Percentiles rank a stretch among this genome's conserved stretches.
Conservation (phyloP, 1,284 basidiomycete genomes). For the Cutaneotrichosporon mucoides region DNA sequence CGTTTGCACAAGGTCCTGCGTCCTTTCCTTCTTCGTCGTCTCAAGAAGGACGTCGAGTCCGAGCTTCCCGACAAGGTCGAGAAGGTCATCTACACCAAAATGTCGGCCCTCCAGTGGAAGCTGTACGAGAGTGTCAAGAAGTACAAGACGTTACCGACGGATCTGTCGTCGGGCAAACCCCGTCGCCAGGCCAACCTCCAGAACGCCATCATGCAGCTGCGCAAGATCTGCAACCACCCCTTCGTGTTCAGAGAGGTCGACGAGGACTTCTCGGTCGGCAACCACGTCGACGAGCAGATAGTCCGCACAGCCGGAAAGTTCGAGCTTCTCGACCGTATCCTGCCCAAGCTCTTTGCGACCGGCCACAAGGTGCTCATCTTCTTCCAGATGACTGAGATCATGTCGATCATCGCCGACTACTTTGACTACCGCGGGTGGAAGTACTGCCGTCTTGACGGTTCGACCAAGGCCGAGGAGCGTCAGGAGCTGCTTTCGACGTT, state of each 20-base stretch:
- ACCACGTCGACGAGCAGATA: conserved; percentile 74
- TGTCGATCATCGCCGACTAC: conserved; percentile 99
- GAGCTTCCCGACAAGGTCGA: conserved; percentile 99
- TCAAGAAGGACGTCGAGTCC: conserved; percentile 98
- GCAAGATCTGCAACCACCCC: conserved; percentile 98
- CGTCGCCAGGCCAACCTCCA: conserved; percentile 57
- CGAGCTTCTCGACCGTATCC: conserved; percentile 85
- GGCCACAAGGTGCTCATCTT: conserved; percentile 90
- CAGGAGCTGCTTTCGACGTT: conserved; percentile 83
- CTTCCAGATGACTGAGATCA: conserved; percentile 99
- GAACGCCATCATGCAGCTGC: conserved; percentile 98
- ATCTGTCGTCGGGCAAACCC: conserved; percentile 45
- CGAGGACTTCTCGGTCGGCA: conserved; percentile 53
- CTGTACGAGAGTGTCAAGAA: conserved; percentile 86
- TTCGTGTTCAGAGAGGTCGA: conserved; percentile 96
- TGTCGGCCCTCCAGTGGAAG: conserved; percentile 91
- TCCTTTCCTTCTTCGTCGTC: conserved; percentile 89
- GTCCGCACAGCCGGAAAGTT: conserved; percentile 89
- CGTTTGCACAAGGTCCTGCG: conserved; percentile 97
- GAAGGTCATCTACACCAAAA: conserved; percentile 97
- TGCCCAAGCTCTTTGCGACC: conserved; percentile 91
- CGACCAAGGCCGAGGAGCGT: conserved; percentile 97
- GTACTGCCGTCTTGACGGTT: conserved; percentile 93
- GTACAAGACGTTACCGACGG: conserved; percentile 56
- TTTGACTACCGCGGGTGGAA: conserved; percentile 84